A percentile compares a stretch with the other conserved stretches of the same genome.
Evolutionary conservation across 106 monocot genomes (phyloP).

Genomic region (Dioscorea alata): DNA sequence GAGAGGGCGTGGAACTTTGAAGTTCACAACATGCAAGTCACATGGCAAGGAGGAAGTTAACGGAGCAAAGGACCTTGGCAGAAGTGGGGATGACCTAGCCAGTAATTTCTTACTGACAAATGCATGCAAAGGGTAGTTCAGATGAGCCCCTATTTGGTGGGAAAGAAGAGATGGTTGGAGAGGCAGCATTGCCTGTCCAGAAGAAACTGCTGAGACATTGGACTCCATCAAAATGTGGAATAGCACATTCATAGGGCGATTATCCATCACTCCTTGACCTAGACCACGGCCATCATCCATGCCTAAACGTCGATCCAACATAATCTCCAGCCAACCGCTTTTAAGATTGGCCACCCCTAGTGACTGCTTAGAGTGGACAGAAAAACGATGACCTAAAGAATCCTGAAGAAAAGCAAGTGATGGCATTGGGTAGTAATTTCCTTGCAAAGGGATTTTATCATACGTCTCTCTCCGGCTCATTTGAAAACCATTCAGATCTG

Average conservation of each 20-base stretch:
- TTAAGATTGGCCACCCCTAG: slow-evolving; percentile 83
- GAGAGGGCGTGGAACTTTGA: slow-evolving; percentile 71
- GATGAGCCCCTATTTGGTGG: slow-evolving; percentile 60
- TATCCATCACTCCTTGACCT: slow-evolving; percentile 96
- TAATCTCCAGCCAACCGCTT: slow-evolving; percentile 89
- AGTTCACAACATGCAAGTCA: slow-evolving; percentile 80
- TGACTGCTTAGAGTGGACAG: slow-evolving; percentile 88
- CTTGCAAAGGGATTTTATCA: slow-evolving; percentile 91
- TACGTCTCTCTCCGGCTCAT: slow-evolving; percentile 91
- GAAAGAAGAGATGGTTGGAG: slow-evolving; percentile 90
- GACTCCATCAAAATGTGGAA: slow-evolving; percentile 72
- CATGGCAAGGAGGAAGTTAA: slow-evolving; percentile 68
- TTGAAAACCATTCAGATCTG: slow-evolving; percentile 94
- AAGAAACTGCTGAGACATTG: slow-evolving; percentile 53
- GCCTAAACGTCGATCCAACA: slow-evolving; percentile 82
- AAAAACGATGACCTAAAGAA: slow-evolving; percentile 56
- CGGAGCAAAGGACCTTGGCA: slow-evolving; percentile 52
- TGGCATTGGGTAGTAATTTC: slow-evolving; percentile 97
- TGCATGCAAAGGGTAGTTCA: slow-evolving; percentile 84
- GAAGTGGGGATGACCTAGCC: slow-evolving; percentile 16
- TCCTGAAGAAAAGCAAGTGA: slow-evolving; percentile 88
- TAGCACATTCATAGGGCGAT: slow-evolving; percentile 71
- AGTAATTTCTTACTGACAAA: slow-evolving; percentile 53
- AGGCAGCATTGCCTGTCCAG: slow-evolving; percentile 12
- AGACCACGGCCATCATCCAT: slow-evolving; percentile 89